Percentiles rank a stretch among this genome's conserved stretches.
These are phyloP conservation scores for Boletus huronensis DNA, from an alignment of 768 basidiomycete genomes.

Conservation along the genomic window DNA sequence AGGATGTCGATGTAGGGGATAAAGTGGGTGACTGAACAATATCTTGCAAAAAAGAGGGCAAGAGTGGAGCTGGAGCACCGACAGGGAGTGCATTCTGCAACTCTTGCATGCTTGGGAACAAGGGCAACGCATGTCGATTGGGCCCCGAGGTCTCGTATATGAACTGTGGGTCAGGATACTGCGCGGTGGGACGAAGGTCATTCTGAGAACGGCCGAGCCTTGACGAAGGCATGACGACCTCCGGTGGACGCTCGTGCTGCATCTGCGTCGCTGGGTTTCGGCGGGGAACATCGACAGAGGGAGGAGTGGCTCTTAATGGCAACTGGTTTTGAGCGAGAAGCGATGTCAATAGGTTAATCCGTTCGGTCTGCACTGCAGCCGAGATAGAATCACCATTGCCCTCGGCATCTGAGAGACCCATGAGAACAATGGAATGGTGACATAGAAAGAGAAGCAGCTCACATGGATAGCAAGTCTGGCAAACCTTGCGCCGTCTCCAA, in stretches of 20 bases:
- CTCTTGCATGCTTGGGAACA: conserved; percentile 32
- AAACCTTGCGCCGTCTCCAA: conserved; percentile 84
- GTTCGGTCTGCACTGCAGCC: conserved; percentile 78
- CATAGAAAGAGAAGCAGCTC: conserved; percentile 30
- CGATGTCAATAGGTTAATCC: conserved; percentile 74
- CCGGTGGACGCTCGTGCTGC: conserved; percentile 39
- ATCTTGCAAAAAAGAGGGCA: conserved; percentile 78
- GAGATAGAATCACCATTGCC: conserved; percentile 88
- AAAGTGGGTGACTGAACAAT: conserved; percentile 66
- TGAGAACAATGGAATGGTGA: conserved; percentile 13
- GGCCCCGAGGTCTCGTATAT: conserved; percentile 68
- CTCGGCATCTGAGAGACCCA: conserved; percentile 59
- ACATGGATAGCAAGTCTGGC: conserved; percentile 87
- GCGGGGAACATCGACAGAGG: conserved; percentile 25
- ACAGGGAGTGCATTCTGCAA: conserved; percentile 20
- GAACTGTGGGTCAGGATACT: conserved; percentile 44
- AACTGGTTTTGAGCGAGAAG: conserved; percentile 60
- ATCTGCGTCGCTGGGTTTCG: conserved; percentile 48
- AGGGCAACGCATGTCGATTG: conserved; percentile 40
- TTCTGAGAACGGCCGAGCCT: conserved; percentile 48
- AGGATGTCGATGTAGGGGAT: conserved; percentile 62
- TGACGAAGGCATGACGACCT: conserved; percentile 34
- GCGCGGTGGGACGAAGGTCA: conserved; percentile 39
- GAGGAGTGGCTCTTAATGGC: conserved; percentile 19
- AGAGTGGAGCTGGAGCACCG: conserved; percentile 46